phyloP scores from a whole-genome alignment of 2,329 filamentous ascomycete genomes.

The Sporothrix sp. region DNA sequence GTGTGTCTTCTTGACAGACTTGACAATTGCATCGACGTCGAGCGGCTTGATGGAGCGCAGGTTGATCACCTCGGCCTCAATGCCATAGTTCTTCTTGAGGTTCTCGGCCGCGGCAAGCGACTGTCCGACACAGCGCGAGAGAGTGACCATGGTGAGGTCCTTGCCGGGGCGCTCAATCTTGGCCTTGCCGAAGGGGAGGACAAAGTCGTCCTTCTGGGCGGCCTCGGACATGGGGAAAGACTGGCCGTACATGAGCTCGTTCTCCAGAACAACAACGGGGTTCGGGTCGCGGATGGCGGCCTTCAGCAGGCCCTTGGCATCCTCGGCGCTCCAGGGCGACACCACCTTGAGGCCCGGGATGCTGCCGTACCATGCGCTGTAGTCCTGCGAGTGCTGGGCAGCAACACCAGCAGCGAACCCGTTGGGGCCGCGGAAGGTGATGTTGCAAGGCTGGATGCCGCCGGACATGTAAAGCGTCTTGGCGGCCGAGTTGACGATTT shows the following conservation, averaged over 20 bases:
- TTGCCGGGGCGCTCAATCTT: constrained; percentile 96
- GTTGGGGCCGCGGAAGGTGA: constrained; percentile 98
- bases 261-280: constrained; percentile 85
- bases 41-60: constrained; percentile 94
- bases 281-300: constrained; percentile 97
- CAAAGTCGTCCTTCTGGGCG: constrained; percentile 92
- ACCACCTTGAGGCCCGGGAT: constrained; percentile 97
- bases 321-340: constrained; percentile 89
- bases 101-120: constrained; percentile 78
- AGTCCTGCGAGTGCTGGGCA: constrained; percentile 98
- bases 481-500: constrained; percentile 96
- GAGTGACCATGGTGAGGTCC: constrained; percentile 88
- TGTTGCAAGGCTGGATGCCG: constrained; percentile 98
- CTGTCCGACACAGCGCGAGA: constrained; percentile 93
- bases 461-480: constrained; percentile 99
- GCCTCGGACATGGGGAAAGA: constrained; percentile 95
- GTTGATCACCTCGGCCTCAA: constrained; percentile 96
- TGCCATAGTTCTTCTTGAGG: constrained; percentile 91
- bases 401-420: constrained; percentile 93
- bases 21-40: constrained; percentile 88
- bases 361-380: constrained; percentile 96
- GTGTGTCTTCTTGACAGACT: constrained; percentile 97
- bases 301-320: constrained; percentile 96
- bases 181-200: constrained; percentile 95
- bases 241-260: constrained; percentile 87